Evolutionary conservation across 352 stramenopile genomes (phyloP).

Genomic region (Phytophthora idaei): DNA sequence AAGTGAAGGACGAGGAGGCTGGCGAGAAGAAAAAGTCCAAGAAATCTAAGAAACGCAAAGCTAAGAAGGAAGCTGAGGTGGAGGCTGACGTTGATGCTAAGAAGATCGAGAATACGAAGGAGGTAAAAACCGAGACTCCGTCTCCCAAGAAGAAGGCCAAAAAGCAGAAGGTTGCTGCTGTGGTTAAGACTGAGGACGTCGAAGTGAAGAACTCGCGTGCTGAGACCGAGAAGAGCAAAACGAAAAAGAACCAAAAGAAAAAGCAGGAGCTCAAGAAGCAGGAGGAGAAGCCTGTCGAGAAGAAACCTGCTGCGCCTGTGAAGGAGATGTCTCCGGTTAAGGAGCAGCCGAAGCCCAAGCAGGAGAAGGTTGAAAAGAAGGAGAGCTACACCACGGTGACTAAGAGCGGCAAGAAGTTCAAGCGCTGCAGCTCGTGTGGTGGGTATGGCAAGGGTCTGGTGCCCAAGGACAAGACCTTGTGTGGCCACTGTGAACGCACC

Average conservation of each 20-base stretch:
- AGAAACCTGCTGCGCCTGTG: constrained; percentile 17
- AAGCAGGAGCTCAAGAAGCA: constrained; percentile 27
- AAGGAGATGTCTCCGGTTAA: constrained; percentile 15
- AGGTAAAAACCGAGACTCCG: constrained; percentile 17
- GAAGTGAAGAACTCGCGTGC: constrained; percentile 17
- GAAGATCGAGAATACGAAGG: constrained; percentile 39
- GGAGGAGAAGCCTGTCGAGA: constrained; percentile 21
- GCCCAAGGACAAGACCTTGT: constrained; percentile 62
- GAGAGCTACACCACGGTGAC: constrained; percentile 42
- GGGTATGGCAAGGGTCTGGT: constrained; percentile 81
- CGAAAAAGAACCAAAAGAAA: constrained; percentile 21
- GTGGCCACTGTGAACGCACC: constrained; percentile 75
- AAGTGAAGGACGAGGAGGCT: constrained; percentile 20
- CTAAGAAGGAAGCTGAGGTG: constrained; percentile 29
- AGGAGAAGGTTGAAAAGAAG: constrained; percentile 33
- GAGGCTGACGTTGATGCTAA: constrained; percentile 26
- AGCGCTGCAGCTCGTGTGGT: constrained; percentile 66
- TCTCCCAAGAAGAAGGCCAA: constrained; percentile 44
- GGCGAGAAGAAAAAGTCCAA: constrained; percentile 48
- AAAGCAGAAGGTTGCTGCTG: constrained; percentile 39
- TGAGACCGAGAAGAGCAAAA: constrained; percentile 34
- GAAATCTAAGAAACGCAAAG: constrained; percentile 59
- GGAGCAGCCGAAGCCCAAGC: constrained; percentile 32
- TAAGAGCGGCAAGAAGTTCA: constrained; percentile 78
- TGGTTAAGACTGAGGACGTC: constrained; percentile 27